Percentiles rank a stretch among this genome's conserved stretches.
These are phyloP conservation scores for Hordeum pubiflorum DNA, from an alignment of 202 grass and related monocot species.

Conservation along the genomic window DNA sequence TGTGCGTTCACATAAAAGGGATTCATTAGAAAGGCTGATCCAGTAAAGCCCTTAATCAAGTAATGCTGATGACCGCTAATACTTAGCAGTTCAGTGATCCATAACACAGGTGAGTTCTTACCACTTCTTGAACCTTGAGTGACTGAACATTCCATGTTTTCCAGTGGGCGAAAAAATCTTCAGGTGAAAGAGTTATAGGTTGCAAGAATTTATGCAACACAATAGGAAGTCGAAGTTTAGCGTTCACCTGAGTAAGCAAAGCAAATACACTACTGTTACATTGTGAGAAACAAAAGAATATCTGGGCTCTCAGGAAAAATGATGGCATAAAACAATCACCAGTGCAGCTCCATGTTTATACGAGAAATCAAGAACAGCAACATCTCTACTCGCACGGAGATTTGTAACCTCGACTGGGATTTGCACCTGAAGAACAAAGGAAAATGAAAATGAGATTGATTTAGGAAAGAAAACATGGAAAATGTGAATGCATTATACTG, in stretches of 20 bases:
- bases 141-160: constrained; percentile 74
- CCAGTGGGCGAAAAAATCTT: constrained; percentile 96
- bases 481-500: constrained; percentile 18
- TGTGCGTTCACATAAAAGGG: constrained; percentile 33
- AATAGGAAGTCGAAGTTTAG: constrained; percentile 75
- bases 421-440: constrained; percentile 69
- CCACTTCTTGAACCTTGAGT: constrained; percentile 98
- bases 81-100: not conserved
- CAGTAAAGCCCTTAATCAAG: not conserved
- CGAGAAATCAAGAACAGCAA: constrained; percentile 97
- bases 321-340: constrained; percentile 28
- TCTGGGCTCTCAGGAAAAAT: constrained; percentile 12
- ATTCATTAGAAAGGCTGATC: constrained; percentile 20
- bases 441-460: not conserved
- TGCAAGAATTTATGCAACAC: constrained; percentile 93
- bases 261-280: constrained; percentile 15
- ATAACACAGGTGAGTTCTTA: constrained; percentile 29
- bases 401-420: constrained; percentile 87
- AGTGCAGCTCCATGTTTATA: constrained; percentile 74
- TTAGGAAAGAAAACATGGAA: not conserved
- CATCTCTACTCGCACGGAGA: constrained; percentile 88
- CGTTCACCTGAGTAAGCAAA: constrained; percentile 59
- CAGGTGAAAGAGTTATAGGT: constrained; percentile 66
- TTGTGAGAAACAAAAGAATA: constrained; percentile 1
- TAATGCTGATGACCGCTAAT: not conserved